Conservation (phyloP, 768 basidiomycete genomes). For the Auricularia cornea region DNA sequence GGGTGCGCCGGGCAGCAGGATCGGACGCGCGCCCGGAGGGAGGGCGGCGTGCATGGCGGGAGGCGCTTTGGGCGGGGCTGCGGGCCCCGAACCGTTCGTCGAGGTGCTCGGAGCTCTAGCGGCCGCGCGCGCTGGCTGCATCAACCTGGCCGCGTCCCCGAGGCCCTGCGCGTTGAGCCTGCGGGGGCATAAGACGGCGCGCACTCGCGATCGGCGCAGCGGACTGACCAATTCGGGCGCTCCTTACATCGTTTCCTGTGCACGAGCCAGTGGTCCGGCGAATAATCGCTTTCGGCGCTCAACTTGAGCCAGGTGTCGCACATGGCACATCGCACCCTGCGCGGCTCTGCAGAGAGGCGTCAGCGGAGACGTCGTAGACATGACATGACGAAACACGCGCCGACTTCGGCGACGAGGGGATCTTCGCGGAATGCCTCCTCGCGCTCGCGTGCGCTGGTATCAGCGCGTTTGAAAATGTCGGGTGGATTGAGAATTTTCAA, state of each 20-base stretch:
- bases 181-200: neutral
- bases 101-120: too few species aligned
- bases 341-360: neutral
- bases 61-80: too few species aligned
- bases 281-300: neutral
- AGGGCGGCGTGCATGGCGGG: too few species aligned
- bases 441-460: neutral
- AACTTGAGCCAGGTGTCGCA: neutral
- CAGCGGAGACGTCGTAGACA: neutral
- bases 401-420: neutral
- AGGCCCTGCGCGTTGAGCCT: neutral
- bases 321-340: neutral
- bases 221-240: neutral
- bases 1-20: neutral
- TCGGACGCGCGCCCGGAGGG: too few species aligned
- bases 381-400: neutral
- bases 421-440: neutral
- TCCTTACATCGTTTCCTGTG: neutral
- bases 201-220: neutral
- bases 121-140: too few species aligned
- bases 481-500: too few species aligned
- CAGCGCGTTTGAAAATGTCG: too few species aligned
- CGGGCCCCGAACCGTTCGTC: too few species aligned
- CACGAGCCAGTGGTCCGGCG: neutral
- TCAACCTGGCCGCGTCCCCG: neutral